phyloP scores from a whole-genome alignment of 1,139 yeast species.

The Torulaspora globosa region DNA sequence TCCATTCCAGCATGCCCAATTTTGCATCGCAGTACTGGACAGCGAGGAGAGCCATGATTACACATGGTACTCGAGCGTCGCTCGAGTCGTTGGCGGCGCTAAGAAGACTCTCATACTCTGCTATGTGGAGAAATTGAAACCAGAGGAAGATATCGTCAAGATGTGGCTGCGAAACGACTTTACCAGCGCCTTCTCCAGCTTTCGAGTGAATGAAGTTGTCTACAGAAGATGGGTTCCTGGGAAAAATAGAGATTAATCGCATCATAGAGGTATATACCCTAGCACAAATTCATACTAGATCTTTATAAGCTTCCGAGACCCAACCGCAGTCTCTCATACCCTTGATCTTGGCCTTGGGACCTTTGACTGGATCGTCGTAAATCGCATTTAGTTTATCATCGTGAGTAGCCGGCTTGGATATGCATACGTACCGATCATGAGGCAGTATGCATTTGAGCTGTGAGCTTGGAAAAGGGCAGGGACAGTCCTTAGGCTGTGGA shows the following conservation, averaged over 20 bases:
- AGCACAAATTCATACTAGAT: slow-evolving; percentile 34
- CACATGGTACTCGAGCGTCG: slow-evolving; percentile 48
- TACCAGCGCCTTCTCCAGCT: slow-evolving; percentile 38
- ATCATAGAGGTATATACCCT: not conserved
- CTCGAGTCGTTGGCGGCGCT: slow-evolving; percentile 84
- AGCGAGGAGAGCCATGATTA: slow-evolving; percentile 32
- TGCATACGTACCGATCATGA: slow-evolving; percentile 61
- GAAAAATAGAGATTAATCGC: slow-evolving; percentile 60
- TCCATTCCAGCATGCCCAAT: slow-evolving; percentile 92
- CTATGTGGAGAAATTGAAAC: slow-evolving; percentile 54
- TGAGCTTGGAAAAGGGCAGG: slow-evolving; percentile 84
- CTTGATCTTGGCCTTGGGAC: slow-evolving; percentile 50
- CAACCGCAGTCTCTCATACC: slow-evolving; percentile 73
- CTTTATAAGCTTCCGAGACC: slow-evolving; percentile 56
- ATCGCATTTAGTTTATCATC: slow-evolving; percentile 36
- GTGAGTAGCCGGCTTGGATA: slow-evolving; percentile 66
- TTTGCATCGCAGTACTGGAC: slow-evolving; percentile 58
- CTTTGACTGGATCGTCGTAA: slow-evolving; percentile 49
- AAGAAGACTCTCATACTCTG: slow-evolving; percentile 69
- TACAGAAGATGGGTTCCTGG: slow-evolving; percentile 83
- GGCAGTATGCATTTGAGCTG: slow-evolving; percentile 80
- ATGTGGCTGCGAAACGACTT: slow-evolving; percentile 30
- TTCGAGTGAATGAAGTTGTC: slow-evolving; percentile 57
- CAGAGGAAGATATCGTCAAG: slow-evolving; percentile 34
- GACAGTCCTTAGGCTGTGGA: slow-evolving; percentile 63